Percentiles rank a stretch among this genome's conserved stretches.
Conservation (phyloP, 2,329 filamentous ascomycete genomes). For the Keithomyces neogunnii region DNA sequence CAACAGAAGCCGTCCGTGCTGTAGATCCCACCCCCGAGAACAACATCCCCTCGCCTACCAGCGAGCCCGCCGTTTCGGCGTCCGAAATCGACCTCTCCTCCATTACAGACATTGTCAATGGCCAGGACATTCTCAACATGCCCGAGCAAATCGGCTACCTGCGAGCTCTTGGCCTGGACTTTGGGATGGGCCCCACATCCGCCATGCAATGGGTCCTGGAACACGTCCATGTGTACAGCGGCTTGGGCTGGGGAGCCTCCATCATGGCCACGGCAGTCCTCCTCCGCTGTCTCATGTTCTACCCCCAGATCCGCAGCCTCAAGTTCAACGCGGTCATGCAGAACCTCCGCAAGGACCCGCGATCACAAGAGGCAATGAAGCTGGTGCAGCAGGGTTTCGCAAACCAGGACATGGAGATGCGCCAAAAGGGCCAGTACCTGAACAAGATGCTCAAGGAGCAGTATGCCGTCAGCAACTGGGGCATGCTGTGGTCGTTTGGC, state of each 20-base stretch:
- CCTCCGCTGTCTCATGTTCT: conserved; percentile 57
- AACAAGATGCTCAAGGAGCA: conserved; percentile 27
- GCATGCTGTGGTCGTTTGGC: conserved; percentile 29
- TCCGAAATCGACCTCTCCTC: conserved; percentile 25
- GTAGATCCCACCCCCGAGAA: conserved; percentile 8
- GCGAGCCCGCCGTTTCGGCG: conserved; percentile 14
- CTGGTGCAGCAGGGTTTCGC: conserved; percentile 38
- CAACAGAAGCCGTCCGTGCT: conserved; percentile 8
- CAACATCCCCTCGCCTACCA: conserved; percentile 10
- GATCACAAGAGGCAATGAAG: conserved; percentile 39
- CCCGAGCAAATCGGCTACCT: conserved; percentile 77
- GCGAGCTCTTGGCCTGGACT: conserved; percentile 75
- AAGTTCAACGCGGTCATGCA: conserved; percentile 46
- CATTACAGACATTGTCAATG: conserved; percentile 26
- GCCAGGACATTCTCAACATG: conserved; percentile 45
- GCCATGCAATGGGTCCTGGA: conserved; percentile 71
- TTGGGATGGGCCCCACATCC: conserved; percentile 71
- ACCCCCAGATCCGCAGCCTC: conserved; percentile 39
- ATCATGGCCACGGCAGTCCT: conserved; percentile 58
- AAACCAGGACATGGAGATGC: conserved; percentile 35
- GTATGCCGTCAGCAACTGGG: conserved; percentile 24
- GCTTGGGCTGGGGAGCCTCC: conserved; percentile 74
- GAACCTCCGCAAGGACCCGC: conserved; percentile 44
- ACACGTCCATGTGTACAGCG: conserved; percentile 67
- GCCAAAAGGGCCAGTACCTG: conserved; percentile 25